Percentiles rank a stretch among this genome's conserved stretches.
These are phyloP conservation scores for Phytophthora sansomeana DNA, from an alignment of 352 stramenopile species.

Conservation along the genomic window DNA sequence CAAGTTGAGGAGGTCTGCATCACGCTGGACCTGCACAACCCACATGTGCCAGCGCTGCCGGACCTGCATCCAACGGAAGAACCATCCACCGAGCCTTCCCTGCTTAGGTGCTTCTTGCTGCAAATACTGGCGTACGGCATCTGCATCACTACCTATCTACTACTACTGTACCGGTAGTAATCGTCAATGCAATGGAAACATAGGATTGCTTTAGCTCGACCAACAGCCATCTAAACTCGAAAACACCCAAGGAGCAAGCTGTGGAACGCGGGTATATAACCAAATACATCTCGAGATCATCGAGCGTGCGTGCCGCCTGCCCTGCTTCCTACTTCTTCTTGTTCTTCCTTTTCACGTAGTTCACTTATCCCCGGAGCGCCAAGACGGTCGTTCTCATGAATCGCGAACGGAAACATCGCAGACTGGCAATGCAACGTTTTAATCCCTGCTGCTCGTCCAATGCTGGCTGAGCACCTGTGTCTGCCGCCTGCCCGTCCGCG, in stretches of 20 bases:
- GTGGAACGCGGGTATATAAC: constrained; percentile 41
- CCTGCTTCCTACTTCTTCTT: constrained; percentile 16
- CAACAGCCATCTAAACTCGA: background rate
- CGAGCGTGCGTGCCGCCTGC: constrained; percentile 32
- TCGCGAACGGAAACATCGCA: background rate
- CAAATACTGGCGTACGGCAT: too few relatives aligned
- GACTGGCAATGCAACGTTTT: background rate
- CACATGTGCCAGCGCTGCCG: too few relatives aligned
- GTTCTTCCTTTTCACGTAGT: constrained; percentile 17
- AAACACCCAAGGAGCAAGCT: constrained; percentile 15
- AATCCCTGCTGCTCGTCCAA: background rate
- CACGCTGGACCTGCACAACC: too few relatives aligned
- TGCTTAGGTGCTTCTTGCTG: too few relatives aligned
- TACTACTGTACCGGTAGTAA: too few relatives aligned
- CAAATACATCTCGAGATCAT: constrained; percentile 41
- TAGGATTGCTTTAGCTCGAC: constrained; percentile 3
- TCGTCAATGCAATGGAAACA: background rate
- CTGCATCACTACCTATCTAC: too few relatives aligned
- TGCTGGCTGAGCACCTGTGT: background rate
- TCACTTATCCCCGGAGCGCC: constrained; percentile 14
- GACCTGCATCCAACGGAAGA: too few relatives aligned
- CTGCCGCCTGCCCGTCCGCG: background rate
- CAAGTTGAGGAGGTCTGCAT: too few relatives aligned
- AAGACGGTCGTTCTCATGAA: constrained; percentile 2
- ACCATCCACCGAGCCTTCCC: too few relatives aligned